Evolutionary conservation across 1,139 yeast genomes (phyloP).

Genomic region (Waltiozyma sp.): DNA sequence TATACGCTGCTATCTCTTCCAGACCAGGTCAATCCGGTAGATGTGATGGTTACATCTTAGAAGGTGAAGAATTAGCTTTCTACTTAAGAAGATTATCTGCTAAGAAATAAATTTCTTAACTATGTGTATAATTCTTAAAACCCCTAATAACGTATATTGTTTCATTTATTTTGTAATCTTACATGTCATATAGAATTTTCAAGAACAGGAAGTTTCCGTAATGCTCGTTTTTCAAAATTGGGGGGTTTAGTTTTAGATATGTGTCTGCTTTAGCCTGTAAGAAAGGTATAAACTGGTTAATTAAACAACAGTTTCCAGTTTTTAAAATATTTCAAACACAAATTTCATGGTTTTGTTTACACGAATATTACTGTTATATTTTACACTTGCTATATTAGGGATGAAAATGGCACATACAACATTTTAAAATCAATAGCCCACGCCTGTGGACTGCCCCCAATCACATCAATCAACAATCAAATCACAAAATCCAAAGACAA

Average conservation of each 20-base stretch:
- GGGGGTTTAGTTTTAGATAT: too few species aligned
- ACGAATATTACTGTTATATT: too few species aligned
- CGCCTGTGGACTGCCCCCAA: neutral
- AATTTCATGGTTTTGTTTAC: too few species aligned
- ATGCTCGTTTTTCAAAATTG: too few species aligned
- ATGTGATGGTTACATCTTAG: constrained; percentile 99
- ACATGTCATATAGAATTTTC: too few species aligned
- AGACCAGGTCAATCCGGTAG: constrained; percentile 99
- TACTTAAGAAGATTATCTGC: constrained; percentile 99
- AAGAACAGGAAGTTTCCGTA: too few species aligned
- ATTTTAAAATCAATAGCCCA: neutral
- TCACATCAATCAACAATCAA: neutral
- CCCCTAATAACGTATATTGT: neutral
- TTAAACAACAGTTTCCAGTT: too few species aligned
- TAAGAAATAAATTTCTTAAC: constrained; percentile 64
- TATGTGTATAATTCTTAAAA: neutral
- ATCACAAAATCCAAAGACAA: neutral
- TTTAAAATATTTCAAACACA: too few species aligned
- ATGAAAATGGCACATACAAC: too few species aligned
- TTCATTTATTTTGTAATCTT: neutral
- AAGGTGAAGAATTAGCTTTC: constrained; percentile 99
- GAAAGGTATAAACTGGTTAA: too few species aligned
- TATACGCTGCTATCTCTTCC: constrained; percentile 96
- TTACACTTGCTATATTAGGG: too few species aligned
- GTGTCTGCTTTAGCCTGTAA: too few species aligned